phyloP scores from a whole-genome alignment of 139 green algal species.

The Closterium sp. region DNA sequence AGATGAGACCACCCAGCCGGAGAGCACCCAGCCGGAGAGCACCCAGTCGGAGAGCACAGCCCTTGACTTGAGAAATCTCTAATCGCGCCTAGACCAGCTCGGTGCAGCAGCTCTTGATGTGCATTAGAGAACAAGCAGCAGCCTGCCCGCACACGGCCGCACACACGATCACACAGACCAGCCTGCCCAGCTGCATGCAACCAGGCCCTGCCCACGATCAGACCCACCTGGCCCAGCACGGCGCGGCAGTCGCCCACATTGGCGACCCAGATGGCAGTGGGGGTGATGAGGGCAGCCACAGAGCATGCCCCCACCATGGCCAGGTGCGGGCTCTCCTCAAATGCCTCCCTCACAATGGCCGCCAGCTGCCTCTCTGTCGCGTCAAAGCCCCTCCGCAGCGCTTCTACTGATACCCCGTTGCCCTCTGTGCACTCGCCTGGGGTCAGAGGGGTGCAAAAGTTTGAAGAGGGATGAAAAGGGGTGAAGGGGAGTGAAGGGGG shows the following conservation, averaged over 20 bases:
- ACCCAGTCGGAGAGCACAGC: too few relatives aligned
- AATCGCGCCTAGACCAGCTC: too few relatives aligned
- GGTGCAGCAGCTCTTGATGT: too few relatives aligned
- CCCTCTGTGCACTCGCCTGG: slow-evolving; percentile 2
- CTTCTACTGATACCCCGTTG: neutral
- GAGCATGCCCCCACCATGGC: slow-evolving; percentile 22
- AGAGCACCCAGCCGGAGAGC: too few relatives aligned
- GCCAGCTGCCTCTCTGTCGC: slow-evolving; percentile 13
- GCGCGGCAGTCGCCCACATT: slow-evolving; percentile 25
- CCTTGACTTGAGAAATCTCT: too few relatives aligned
- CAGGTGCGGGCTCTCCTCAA: slow-evolving; percentile 25
- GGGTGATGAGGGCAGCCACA: slow-evolving; percentile 9
- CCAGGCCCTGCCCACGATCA: neutral
- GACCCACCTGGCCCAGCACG: slow-evolving; percentile 6
- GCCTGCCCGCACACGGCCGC: too few relatives aligned
- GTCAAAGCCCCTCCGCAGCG: neutral
- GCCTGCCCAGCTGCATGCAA: too few relatives aligned
- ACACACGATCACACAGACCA: too few relatives aligned
- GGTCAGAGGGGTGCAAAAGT: too few relatives aligned
- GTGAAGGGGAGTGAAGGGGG: too few relatives aligned
- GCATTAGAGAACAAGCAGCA: too few relatives aligned
- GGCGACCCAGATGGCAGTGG: slow-evolving; percentile 1
- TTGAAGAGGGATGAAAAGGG: neutral
- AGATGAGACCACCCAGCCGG: too few relatives aligned
- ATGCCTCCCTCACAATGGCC: slow-evolving; percentile 1